Conservation (phyloP, 1,284 basidiomycete species). For the Kalmanozyma brasiliensis region DNA sequence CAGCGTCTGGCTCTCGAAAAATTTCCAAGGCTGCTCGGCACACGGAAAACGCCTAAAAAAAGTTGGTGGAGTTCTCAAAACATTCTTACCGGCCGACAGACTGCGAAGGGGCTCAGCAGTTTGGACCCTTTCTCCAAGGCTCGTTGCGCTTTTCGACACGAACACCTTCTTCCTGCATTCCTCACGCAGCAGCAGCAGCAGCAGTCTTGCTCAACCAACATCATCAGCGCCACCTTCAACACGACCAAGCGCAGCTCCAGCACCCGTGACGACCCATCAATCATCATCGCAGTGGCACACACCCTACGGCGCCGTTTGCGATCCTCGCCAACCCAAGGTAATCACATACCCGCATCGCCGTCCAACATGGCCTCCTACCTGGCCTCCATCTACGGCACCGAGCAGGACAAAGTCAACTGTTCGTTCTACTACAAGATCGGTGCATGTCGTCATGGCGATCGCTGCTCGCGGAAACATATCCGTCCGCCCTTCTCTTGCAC, state of each 20-base stretch:
- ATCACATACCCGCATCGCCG: too few relatives aligned
- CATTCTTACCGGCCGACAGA: conserved; percentile 31
- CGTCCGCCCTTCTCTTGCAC: conserved; percentile 97
- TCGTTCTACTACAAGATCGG: conserved; percentile 98
- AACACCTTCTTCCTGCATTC: conserved; percentile 4
- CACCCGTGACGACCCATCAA: too few relatives aligned
- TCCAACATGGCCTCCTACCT: conserved; percentile 48
- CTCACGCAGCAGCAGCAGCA: too few relatives aligned
- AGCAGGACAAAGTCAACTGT: conserved; percentile 92
- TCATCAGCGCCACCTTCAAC: conserved; percentile 1
- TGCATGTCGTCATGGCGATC: conserved; percentile 93
- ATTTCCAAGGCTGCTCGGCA: conserved; percentile 10
- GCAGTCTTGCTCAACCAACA: conserved; percentile 17
- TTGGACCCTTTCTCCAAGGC: conserved; percentile 12
- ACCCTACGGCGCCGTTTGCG: too few relatives aligned
- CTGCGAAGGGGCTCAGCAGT: background rate
- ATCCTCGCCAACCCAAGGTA: too few relatives aligned
- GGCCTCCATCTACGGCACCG: conserved; percentile 69
- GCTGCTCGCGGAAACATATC: conserved; percentile 97
- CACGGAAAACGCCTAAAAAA: conserved; percentile 16
- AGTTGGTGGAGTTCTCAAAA: conserved; percentile 2
- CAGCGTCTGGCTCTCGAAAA: conserved; percentile 12
- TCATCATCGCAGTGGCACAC: too few relatives aligned
- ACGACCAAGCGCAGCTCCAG: too few relatives aligned
- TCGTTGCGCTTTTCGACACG: conserved; percentile 26